Percentiles rank a stretch among this genome's conserved stretches.
phyloP scores from a whole-genome alignment of 306 rosid species.

The Quercus bicolor region DNA sequence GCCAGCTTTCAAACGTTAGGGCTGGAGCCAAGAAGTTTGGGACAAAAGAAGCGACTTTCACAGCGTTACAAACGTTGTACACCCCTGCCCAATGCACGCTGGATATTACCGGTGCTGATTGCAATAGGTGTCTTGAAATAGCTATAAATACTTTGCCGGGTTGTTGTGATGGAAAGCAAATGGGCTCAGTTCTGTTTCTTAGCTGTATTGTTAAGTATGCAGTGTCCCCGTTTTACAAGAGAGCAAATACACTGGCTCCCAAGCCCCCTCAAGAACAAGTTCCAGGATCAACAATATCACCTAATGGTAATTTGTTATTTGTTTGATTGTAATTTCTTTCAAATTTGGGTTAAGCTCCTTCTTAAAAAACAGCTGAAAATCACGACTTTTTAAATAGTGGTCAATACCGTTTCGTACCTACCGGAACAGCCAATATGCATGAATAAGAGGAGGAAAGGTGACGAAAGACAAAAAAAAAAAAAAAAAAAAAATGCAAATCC shows the following conservation, averaged over 20 bases:
- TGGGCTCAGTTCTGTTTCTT: background rate
- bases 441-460: too few species aligned
- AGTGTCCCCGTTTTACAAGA: background rate
- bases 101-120: background rate
- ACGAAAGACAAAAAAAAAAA: too few species aligned
- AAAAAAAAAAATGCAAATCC: too few species aligned
- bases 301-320: background rate
- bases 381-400: too few species aligned
- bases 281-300: background rate
- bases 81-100: conserved; percentile 39
- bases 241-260: too few species aligned
- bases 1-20: background rate
- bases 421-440: too few species aligned
- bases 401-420: too few species aligned
- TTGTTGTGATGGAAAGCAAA: conserved; percentile 9
- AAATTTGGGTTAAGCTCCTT: too few species aligned
- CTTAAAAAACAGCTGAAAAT: too few species aligned
- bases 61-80: conserved; percentile 14
- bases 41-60: conserved; percentile 13
- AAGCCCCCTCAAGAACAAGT: too few species aligned
- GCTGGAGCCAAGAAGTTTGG: conserved; percentile 19
- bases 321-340: too few species aligned
- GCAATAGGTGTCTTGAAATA: conserved; percentile 9
- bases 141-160: background rate
- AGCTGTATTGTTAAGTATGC: conserved; percentile 19